phyloP scores from a whole-genome alignment of 106 monocot species.

The Dioscorea zingiberensis region DNA sequence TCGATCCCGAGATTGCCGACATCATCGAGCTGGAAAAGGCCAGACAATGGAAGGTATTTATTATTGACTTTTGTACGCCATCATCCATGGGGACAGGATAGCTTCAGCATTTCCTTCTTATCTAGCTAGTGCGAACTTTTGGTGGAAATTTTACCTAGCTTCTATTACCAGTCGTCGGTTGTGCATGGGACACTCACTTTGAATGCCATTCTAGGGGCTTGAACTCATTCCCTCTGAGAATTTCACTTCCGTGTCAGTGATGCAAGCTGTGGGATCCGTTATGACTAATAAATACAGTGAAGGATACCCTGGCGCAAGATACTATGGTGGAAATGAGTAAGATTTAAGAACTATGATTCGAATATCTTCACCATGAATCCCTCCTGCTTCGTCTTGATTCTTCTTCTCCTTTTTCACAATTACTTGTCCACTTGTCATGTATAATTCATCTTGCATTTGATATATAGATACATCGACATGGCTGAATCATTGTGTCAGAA shows the following conservation, averaged over 20 bases:
- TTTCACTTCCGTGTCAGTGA: constrained; percentile 90
- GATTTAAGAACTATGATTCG: background rate
- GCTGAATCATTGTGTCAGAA: constrained; percentile 92
- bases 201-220: constrained; percentile 47
- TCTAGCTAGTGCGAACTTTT: too few relatives aligned
- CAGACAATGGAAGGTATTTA: constrained; percentile 94
- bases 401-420: background rate
- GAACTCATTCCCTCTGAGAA: constrained; percentile 98
- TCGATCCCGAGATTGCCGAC: constrained; percentile 86
- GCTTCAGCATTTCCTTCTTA: too few relatives aligned
- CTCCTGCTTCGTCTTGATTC: background rate
- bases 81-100: too few relatives aligned
- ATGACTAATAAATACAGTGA: constrained; percentile 99
- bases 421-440: background rate
- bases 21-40: constrained; percentile 96
- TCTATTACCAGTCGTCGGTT: background rate
- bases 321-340: constrained; percentile 99
- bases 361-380: background rate
- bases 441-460: background rate
- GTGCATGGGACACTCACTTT: background rate
- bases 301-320: constrained; percentile 99
- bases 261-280: constrained; percentile 98
- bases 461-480: constrained; percentile 90
- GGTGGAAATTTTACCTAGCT: too few relatives aligned
- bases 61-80: too few relatives aligned